Conservation (phyloP, 805 yeast species). For the Kodamaea laetipori region DNA sequence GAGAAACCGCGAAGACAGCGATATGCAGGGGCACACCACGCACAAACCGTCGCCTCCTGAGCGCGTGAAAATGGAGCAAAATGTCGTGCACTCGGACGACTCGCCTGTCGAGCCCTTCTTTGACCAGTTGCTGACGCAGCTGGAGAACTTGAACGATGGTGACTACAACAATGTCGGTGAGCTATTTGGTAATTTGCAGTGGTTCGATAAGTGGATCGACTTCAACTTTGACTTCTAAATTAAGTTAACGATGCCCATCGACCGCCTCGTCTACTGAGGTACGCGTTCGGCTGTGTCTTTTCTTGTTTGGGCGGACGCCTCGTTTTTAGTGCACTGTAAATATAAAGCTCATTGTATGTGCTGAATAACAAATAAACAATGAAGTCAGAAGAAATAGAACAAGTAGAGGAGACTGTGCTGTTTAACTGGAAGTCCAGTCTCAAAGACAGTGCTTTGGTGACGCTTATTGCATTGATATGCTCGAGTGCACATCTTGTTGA, state of each 20-base stretch:
- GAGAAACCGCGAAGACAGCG: slow-evolving; percentile 16
- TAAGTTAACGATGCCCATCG: not conserved
- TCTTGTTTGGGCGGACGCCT: slow-evolving; percentile 2
- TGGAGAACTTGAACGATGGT: slow-evolving; percentile 12
- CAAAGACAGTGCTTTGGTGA: slow-evolving; percentile 1
- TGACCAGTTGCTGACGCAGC: slow-evolving; percentile 3
- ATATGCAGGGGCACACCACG: not conserved
- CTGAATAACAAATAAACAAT: not conserved
- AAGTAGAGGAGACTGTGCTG: not conserved
- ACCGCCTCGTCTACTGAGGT: not conserved
- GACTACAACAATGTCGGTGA: slow-evolving; percentile 26
- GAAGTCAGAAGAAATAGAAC: not conserved
- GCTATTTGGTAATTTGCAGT: slow-evolving; percentile 47
- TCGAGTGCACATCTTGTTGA: slow-evolving; percentile 2
- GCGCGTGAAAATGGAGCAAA: not conserved
- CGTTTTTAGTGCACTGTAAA: slow-evolving; percentile 1
- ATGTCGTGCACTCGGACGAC: not conserved
- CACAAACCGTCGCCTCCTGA: not conserved
- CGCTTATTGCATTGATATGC: not conserved
- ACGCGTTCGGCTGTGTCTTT: not conserved
- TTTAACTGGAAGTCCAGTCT: not conserved
- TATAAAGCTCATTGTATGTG: too few relatives aligned
- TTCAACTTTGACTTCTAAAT: slow-evolving; percentile 21
- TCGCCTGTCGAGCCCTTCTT: not conserved
- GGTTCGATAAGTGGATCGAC: slow-evolving; percentile 59